These are phyloP conservation scores for Penicillium sumatraense DNA, from an alignment of 2,329 filamentous ascomycete genomes.

Conservation along the genomic window DNA sequence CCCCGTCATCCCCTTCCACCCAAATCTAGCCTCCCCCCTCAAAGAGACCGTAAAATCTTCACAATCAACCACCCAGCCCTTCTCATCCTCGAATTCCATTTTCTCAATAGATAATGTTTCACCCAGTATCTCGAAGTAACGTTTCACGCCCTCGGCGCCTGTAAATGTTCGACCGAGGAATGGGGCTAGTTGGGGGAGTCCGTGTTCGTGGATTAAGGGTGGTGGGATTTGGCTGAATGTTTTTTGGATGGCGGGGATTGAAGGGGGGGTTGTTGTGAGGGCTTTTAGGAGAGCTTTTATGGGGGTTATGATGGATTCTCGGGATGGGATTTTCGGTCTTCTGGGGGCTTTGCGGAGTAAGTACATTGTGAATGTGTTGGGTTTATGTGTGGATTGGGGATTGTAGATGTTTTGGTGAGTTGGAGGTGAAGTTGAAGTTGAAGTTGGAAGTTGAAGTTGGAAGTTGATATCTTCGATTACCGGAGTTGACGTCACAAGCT, in stretches of 20 bases:
- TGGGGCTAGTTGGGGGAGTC: slow-evolving; percentile 44
- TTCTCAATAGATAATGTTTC: slow-evolving; percentile 37
- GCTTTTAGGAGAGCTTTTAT: slow-evolving; percentile 35
- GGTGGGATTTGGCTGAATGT: slow-evolving; percentile 38
- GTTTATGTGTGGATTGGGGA: no score
- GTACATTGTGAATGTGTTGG: no score
- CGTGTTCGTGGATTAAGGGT: slow-evolving; percentile 44
- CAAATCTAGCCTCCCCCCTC: slow-evolving; percentile 40
- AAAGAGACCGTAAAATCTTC: slow-evolving; percentile 37
- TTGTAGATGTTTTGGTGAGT: background rate
- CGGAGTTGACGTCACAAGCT: no score
- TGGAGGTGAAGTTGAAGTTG: background rate
- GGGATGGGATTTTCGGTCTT: slow-evolving; percentile 19
- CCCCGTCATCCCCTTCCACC: slow-evolving; percentile 39
- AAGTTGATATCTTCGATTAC: background rate
- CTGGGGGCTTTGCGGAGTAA: no score
- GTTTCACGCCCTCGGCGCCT: slow-evolving; percentile 37
- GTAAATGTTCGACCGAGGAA: slow-evolving; percentile 49
- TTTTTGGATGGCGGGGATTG: slow-evolving; percentile 14
- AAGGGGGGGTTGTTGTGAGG: slow-evolving; percentile 28
- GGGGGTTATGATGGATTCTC: slow-evolving; percentile 28
- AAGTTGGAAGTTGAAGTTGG: background rate
- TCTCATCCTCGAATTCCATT: slow-evolving; percentile 42
- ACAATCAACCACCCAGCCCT: slow-evolving; percentile 44
- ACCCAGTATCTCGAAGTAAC: slow-evolving; percentile 43